These are phyloP conservation scores for Penicillium digitatum DNA, from an alignment of 2,329 filamentous ascomycete species.

Conservation along the genomic window DNA sequence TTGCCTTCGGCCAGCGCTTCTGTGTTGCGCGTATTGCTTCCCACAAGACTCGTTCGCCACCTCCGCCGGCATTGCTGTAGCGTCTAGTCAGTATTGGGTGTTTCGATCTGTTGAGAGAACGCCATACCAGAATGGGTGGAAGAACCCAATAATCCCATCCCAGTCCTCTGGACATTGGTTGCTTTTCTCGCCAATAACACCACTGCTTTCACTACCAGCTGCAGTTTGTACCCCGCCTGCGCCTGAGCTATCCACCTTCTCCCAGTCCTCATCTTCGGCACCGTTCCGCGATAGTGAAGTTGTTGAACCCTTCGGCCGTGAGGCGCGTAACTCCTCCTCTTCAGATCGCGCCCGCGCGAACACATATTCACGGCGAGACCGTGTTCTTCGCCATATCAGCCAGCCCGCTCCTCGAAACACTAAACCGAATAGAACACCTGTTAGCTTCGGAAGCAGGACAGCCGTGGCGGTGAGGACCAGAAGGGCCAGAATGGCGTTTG, in stretches of 20 bases:
- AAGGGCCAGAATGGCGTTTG: conserved; percentile 30
- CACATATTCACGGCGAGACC: conserved; percentile 58
- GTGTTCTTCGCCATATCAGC: conserved; percentile 60
- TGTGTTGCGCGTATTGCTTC: conserved; percentile 90
- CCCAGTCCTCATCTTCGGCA: conserved; percentile 63
- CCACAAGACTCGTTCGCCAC: conserved; percentile 94
- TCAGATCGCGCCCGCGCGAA: conserved; percentile 45
- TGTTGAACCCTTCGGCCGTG: conserved; percentile 25
- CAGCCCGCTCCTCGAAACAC: conserved; percentile 52
- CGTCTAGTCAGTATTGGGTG: conserved; percentile 13
- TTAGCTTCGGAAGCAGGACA: conserved; percentile 34
- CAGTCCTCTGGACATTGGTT: conserved; percentile 53
- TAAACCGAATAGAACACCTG: conserved; percentile 32
- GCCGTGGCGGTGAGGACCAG: conserved; percentile 34
- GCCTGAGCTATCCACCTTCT: conserved; percentile 59
- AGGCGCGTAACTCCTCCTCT: conserved; percentile 34
- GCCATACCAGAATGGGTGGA: conserved; percentile 89
- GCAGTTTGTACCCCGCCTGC: conserved; percentile 45
- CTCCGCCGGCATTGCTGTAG: conserved; percentile 83
- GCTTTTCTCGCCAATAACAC: conserved; percentile 35
- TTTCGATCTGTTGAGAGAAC: conserved; percentile 1
- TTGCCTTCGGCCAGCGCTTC: conserved; percentile 78
- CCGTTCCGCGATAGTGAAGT: conserved; percentile 18
- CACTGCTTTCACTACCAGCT: conserved; percentile 45
- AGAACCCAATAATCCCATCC: conserved; percentile 88